A percentile compares a stretch with the other conserved stretches of the same genome.
phyloP scores from a whole-genome alignment of 2,329 filamentous ascomycete species.

The Beauveria scarabaeidicola region DNA sequence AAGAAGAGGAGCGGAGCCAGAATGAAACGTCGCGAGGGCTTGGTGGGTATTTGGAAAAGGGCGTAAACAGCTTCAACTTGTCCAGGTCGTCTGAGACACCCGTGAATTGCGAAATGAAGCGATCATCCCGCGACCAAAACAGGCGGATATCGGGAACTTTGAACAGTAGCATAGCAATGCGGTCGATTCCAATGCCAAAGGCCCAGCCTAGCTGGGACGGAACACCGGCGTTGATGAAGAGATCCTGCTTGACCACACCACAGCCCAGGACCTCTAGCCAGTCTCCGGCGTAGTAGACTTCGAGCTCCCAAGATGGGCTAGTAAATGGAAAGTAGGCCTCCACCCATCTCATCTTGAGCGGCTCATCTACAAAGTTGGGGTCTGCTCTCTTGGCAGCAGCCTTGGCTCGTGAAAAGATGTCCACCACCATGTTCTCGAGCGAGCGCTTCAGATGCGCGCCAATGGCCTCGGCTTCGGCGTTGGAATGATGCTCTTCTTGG shows the following conservation, averaged over 20 bases:
- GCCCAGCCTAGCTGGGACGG: constrained; percentile 81
- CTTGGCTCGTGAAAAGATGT: constrained; percentile 75
- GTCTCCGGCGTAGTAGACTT: constrained; percentile 87
- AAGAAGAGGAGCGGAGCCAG: constrained; percentile 52
- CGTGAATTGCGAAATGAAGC: constrained; percentile 81
- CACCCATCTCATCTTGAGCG: constrained; percentile 83
- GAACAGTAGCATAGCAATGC: constrained; percentile 96
- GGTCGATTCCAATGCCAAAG: constrained; percentile 87
- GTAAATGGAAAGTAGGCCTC: constrained; percentile 98
- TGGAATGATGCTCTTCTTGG: constrained; percentile 61
- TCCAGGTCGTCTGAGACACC: constrained; percentile 46
- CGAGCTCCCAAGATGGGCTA: constrained; percentile 88
- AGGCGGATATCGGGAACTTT: constrained; percentile 92
- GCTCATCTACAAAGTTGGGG: constrained; percentile 50
- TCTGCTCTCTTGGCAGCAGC: constrained; percentile 50
- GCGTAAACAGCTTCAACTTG: constrained; percentile 56
- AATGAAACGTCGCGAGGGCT: constrained; percentile 92
- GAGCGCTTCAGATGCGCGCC: constrained; percentile 80
- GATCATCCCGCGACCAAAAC: constrained; percentile 82
- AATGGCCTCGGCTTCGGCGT: constrained; percentile 73
- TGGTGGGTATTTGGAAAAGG: constrained; percentile 85
- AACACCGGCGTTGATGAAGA: constrained; percentile 70
- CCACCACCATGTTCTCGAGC: constrained; percentile 80
- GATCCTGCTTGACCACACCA: constrained; percentile 75
- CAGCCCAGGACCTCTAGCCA: constrained; percentile 97